Evolutionary conservation across 2,329 filamentous ascomycete species (phyloP), one percentile per base, ranked within the genome.

Genomic region (Alternaria consortialis): DNA sequence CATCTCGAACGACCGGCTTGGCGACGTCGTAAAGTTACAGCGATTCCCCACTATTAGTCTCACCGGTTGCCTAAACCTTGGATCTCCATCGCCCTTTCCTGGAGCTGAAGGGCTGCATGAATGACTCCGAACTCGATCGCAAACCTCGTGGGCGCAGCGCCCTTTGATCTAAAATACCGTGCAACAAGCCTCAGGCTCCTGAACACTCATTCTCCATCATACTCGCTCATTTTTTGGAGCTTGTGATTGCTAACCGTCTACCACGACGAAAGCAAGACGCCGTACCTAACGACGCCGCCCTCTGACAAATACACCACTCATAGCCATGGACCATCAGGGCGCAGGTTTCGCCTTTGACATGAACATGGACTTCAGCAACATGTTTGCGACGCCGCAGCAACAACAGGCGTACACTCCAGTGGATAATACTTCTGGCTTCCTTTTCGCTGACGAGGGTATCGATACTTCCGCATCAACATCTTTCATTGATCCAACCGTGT

Each of bases 361-460:
- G 39, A 68, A 63, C 51, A 72, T 77, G 71, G 72, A 76, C 58
- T 77, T 76, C 61, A 63, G 60, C 56, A 68, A 66, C 51, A 65
- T 68, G 51, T 74, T 74, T 57, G 59, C 64, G 47, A 70, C 70
- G 64, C 59, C 68, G 56, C 61, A 64, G 32, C 42, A 43, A 25
- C 46, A 57, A 59, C 61, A 50, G 51, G 48, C 68, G 52, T 74
- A 68, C 59, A 63, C 77, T 70, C 65, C 70, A 25, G 58, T 34
- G 69, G 74, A 65, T 76, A 70, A 75, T 60, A 77, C 75, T 60
- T 70, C 70, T 53, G 64, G 63, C 65, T 72, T 74, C 66, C 73
- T 72, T 63, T 73, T 71, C 44, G 67, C 64, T 66, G 75, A 77
- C 63, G 76, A 78, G 69, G 75, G 67, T 25, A 74, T 77, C 63